Evolutionary conservation across 305 asterid genomes (phyloP).

Genomic region (Ilex paraguariensis): DNA sequence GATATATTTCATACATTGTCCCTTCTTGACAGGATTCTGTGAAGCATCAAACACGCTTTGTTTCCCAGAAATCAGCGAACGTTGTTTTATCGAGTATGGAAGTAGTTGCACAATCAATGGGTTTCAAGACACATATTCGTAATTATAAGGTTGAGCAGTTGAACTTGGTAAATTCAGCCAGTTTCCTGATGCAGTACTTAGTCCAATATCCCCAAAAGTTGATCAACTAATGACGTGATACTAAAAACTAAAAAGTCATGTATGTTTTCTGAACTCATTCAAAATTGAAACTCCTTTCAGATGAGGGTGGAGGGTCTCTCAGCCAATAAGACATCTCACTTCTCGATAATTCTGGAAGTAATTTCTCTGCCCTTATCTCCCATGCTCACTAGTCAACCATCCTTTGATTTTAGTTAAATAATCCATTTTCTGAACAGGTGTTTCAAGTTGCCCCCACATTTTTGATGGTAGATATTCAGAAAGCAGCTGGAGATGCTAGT

Average conservation of each 20-base stretch:
- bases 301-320: slow-evolving; percentile 47
- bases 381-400: background rate
- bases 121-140: slow-evolving; percentile 96
- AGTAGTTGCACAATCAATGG: slow-evolving; percentile 98
- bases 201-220: background rate
- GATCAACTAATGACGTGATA: too few relatives aligned
- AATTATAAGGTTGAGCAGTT: slow-evolving; percentile 66
- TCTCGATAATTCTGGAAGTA: slow-evolving; percentile 91
- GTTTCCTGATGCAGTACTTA: too few relatives aligned
- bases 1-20: slow-evolving; percentile 2
- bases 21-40: slow-evolving; percentile 51
- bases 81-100: slow-evolving; percentile 92
- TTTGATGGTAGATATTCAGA: slow-evolving; percentile 94
- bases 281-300: background rate
- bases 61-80: slow-evolving; percentile 85
- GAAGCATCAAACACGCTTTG: slow-evolving; percentile 85
- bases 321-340: slow-evolving; percentile 67
- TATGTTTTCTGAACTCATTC: slow-evolving; percentile 7
- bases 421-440: slow-evolving; percentile 36
- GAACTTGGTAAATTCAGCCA: background rate
- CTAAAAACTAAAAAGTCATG: background rate
- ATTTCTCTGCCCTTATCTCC: slow-evolving; percentile 2
- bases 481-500: slow-evolving; percentile 81
- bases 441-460: slow-evolving; percentile 84
- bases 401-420: slow-evolving; percentile 6